These are phyloP conservation scores for Auxenochlorella protothecoides DNA, from an alignment of 139 green algal species.

Conservation along the genomic window DNA sequence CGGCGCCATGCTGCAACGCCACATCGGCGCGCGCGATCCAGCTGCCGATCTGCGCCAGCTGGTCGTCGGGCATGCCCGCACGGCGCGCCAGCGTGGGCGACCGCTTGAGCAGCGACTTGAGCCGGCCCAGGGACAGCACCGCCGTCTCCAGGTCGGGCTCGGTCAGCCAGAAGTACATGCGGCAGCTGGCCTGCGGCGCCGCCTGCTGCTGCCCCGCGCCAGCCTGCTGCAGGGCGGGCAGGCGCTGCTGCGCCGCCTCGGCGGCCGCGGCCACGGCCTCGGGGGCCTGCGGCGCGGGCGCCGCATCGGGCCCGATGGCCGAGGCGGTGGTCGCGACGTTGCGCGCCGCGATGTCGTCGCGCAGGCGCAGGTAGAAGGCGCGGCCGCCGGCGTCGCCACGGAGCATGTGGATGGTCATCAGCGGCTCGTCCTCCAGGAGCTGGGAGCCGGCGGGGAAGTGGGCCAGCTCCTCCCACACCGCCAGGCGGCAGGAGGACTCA, in stretches of 20 bases:
- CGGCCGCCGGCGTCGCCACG: constrained; percentile 13
- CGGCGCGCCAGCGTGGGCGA: constrained; percentile 19
- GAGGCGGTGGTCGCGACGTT: constrained; percentile 9
- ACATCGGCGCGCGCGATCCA: constrained; percentile 15
- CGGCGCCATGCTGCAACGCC: background rate
- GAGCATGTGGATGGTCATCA: constrained; percentile 33
- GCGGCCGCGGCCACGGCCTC: background rate
- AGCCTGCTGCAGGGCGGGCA: background rate
- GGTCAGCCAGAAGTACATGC: constrained; percentile 28
- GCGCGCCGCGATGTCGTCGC: constrained; percentile 10
- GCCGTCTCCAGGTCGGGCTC: constrained; percentile 4
- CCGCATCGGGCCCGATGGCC: constrained; percentile 3
- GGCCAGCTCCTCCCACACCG: constrained; percentile 26
- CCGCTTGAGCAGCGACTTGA: constrained; percentile 24
- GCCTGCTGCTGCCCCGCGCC: background rate
- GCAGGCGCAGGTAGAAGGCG: constrained; percentile 24
- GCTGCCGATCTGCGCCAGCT: constrained; percentile 14
- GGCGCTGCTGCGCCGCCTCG: background rate
- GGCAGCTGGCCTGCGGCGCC: background rate
- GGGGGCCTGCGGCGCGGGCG: constrained; percentile 6
- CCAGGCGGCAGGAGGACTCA: background rate
- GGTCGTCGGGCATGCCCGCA: constrained; percentile 15
- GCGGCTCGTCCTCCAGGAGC: constrained; percentile 6
- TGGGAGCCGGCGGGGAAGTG: constrained; percentile 14
- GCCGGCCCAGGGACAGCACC: constrained; percentile 11